phyloP scores from a whole-genome alignment of 2,329 filamentous ascomycete species.

The Cordyceps farinosa region DNA sequence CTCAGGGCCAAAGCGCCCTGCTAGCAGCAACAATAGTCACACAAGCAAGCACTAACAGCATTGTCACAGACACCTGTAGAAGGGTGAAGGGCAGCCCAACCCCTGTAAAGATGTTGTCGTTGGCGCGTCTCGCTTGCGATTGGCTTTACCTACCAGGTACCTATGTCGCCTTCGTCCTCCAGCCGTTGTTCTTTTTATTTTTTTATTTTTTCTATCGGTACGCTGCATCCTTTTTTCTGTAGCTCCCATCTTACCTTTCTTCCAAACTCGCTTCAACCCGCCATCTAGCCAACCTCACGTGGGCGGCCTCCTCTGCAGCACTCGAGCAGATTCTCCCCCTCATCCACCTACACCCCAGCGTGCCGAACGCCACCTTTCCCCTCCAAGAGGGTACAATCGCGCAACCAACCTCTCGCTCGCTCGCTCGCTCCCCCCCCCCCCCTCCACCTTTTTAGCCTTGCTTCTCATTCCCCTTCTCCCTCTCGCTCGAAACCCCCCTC shows the following conservation, averaged over 20 bases:
- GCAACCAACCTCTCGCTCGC: slow-evolving; percentile 23
- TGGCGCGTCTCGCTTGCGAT: neutral
- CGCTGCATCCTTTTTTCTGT: neutral
- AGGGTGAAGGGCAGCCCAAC: too few species aligned
- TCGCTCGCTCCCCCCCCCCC: slow-evolving; percentile 19
- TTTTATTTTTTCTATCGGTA: too few species aligned
- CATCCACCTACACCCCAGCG: neutral
- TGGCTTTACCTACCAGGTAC: neutral
- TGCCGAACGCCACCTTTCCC: slow-evolving; percentile 5
- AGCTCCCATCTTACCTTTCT: neutral
- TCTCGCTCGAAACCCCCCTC: slow-evolving; percentile 11
- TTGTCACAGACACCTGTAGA: neutral
- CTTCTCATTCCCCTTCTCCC: slow-evolving; percentile 2
- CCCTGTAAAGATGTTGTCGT: too few species aligned
- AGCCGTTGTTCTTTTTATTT: neutral
- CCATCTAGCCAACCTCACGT: neutral
- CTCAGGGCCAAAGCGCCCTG: neutral
- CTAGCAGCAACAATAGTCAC: neutral
- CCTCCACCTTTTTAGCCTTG: slow-evolving; percentile 18
- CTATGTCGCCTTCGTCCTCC: neutral
- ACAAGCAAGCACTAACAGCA: neutral
- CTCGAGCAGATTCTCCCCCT: neutral
- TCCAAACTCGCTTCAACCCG: too few species aligned
- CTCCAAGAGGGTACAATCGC: slow-evolving; percentile 14
- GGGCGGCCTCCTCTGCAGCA: neutral